These are phyloP conservation scores for Clonostachys solani DNA, from an alignment of 2,329 filamentous ascomycete species.

Conservation along the genomic window DNA sequence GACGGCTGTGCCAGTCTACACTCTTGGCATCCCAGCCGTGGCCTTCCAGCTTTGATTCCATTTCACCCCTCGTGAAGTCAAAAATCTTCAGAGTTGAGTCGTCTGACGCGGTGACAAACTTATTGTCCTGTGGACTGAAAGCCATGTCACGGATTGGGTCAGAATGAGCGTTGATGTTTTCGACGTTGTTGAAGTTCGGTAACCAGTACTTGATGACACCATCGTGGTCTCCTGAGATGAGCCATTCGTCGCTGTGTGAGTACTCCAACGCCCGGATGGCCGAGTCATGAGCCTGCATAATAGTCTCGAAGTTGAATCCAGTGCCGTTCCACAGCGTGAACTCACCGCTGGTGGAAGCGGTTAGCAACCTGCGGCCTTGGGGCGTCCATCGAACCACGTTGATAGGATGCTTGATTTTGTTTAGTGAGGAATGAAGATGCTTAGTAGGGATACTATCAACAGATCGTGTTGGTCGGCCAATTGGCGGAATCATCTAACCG, in stretches of 20 bases:
- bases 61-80: constrained; percentile 83
- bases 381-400: constrained; percentile 98
- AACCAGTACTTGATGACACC: constrained; percentile 98
- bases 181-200: constrained; percentile 98
- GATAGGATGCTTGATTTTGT: constrained; percentile 96
- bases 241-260: constrained; percentile 95
- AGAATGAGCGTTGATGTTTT: constrained; percentile 85
- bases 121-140: constrained; percentile 89
- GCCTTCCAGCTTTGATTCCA: constrained; percentile 82
- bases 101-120: constrained; percentile 94
- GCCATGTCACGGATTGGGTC: constrained; percentile 89
- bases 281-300: constrained; percentile 95
- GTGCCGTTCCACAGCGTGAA: constrained; percentile 99
- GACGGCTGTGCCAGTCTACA: constrained; percentile 96
- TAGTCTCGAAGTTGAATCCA: constrained; percentile 98
- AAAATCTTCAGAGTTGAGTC: constrained; percentile 93
- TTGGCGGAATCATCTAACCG: constrained; percentile 76
- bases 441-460: constrained; percentile 91
- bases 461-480: constrained; percentile 67
- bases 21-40: constrained; percentile 98
- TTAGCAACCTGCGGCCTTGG: constrained; percentile 85
- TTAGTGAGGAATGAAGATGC: constrained; percentile 94
- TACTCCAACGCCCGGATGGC: constrained; percentile 81
- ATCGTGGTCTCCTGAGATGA: constrained; percentile 92
- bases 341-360: constrained; percentile 92